A percentile compares a stretch with the other conserved stretches of the same genome.
Evolutionary conservation across 2,329 filamentous ascomycete genomes (phyloP).

Genomic region (Fusarium solani-melongenae): DNA sequence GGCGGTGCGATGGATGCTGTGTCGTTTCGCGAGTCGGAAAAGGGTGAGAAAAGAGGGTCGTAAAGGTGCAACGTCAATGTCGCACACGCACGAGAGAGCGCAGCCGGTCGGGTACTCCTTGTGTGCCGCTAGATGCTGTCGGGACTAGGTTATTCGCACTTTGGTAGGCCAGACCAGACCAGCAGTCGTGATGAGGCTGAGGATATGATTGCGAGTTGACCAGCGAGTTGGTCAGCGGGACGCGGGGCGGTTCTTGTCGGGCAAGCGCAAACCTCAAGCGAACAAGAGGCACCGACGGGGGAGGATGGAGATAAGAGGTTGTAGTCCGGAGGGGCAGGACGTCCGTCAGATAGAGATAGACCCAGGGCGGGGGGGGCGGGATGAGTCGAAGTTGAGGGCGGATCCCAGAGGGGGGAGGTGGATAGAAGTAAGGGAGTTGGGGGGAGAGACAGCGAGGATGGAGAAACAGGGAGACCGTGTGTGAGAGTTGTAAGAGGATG

Average conservation of each 20-base stretch:
- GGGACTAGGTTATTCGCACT: conserved; percentile 29
- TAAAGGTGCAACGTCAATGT: conserved; percentile 27
- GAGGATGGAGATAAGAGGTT: conserved; percentile 38
- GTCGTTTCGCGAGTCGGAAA: conserved; percentile 20
- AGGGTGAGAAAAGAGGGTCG: conserved; percentile 19
- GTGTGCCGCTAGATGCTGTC: conserved; percentile 27
- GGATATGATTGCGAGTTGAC: conserved; percentile 37
- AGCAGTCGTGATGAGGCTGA: conserved; percentile 41
- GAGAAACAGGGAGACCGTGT: conserved; percentile 30
- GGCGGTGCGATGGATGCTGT: conserved; percentile 7
- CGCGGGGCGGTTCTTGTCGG: conserved; percentile 38
- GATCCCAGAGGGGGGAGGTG: conserved; percentile 30
- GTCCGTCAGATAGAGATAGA: neutral
- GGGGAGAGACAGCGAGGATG: conserved; percentile 28
- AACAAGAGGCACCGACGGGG: conserved; percentile 4
- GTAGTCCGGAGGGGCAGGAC: conserved; percentile 22
- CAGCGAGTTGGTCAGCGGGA: conserved; percentile 20
- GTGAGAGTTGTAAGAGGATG: conserved; percentile 37
- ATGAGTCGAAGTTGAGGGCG: conserved; percentile 28
- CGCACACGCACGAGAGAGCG: conserved; percentile 32
- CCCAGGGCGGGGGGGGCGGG: conserved; percentile 1
- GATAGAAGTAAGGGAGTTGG: conserved; percentile 29
- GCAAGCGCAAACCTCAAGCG: conserved; percentile 28
- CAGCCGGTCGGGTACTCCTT: conserved; percentile 30
- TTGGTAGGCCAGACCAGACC: conserved; percentile 19